Conservation (phyloP, 225 moss, liverwort and hornwort genomes). For the Pleurozium schreberi region DNA sequence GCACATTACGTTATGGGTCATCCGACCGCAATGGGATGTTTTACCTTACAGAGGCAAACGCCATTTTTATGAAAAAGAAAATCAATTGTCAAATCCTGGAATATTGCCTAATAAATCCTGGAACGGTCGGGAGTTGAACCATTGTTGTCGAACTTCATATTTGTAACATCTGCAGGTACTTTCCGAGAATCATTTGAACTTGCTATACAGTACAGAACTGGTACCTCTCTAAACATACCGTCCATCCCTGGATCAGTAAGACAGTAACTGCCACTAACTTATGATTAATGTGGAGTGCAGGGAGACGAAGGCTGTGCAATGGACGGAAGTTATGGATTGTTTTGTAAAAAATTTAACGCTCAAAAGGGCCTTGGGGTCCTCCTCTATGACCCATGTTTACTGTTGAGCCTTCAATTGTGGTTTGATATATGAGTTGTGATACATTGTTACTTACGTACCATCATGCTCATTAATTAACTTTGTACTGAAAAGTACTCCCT, state of each 20-base stretch:
- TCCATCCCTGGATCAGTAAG: background rate
- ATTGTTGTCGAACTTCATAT: background rate
- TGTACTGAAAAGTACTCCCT: no score
- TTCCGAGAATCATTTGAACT: background rate
- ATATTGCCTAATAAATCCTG: background rate
- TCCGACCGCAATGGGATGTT: no score
- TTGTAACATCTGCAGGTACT: background rate
- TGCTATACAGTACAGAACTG: no score
- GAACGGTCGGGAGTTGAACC: background rate
- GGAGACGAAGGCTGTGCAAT: background rate
- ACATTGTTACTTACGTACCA: no score
- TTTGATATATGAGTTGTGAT: no score
- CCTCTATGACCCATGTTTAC: no score
- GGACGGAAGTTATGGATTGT: background rate
- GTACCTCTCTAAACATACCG: background rate
- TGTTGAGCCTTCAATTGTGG: no score
- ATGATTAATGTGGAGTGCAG: background rate
- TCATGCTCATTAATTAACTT: no score
- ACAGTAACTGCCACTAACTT: constrained; percentile 1
- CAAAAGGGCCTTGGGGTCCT: no score
- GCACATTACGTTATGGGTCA: no score
- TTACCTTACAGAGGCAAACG: background rate
- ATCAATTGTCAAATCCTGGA: background rate
- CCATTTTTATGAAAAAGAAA: background rate
- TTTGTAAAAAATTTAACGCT: no score